These are phyloP conservation scores for Spirogloea muscicola DNA, from an alignment of 139 green algal species.

Conservation along the genomic window DNA sequence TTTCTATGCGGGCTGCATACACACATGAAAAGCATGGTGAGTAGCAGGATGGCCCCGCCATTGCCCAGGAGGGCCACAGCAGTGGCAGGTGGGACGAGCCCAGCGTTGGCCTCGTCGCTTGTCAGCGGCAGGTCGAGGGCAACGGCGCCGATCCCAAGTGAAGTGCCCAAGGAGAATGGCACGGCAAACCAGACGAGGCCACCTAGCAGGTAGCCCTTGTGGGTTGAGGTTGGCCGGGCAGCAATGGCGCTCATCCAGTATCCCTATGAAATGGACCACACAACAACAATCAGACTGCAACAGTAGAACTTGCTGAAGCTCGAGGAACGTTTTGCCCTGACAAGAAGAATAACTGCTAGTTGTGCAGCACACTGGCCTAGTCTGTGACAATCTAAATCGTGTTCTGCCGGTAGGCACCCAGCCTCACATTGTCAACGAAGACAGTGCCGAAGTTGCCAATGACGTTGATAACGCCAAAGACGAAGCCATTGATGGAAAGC, in stretches of 20 bases:
- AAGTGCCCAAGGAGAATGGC: constrained; percentile 86
- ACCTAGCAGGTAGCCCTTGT: constrained; percentile 58
- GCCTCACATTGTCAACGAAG: constrained; percentile 65
- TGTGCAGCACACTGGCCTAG: no score
- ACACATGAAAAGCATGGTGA: constrained; percentile 72
- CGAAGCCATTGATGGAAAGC: constrained; percentile 72
- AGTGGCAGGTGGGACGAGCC: constrained; percentile 76
- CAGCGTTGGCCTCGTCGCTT: constrained; percentile 58
- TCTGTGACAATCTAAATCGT: no score
- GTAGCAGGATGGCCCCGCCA: constrained; percentile 70
- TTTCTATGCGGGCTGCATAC: no score
- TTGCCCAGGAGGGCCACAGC: constrained; percentile 75
- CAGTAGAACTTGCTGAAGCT: background rate
- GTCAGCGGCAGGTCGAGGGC: constrained; percentile 83
- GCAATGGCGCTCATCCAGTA: constrained; percentile 89
- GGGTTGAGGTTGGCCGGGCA: constrained; percentile 73
- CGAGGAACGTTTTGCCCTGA: no score
- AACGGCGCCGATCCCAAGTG: constrained; percentile 72
- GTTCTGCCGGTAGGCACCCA: no score
- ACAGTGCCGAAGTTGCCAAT: constrained; percentile 91
- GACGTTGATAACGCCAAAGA: constrained; percentile 96
- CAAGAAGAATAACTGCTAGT: no score
- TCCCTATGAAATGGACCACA: constrained; percentile 53
- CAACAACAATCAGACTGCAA: background rate
- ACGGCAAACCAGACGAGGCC: constrained; percentile 70